Evolutionary conservation across 2,329 filamentous ascomycete genomes (phyloP), one percentile per base, ranked within the genome.

Genomic region (Colletotrichum musicola): DNA sequence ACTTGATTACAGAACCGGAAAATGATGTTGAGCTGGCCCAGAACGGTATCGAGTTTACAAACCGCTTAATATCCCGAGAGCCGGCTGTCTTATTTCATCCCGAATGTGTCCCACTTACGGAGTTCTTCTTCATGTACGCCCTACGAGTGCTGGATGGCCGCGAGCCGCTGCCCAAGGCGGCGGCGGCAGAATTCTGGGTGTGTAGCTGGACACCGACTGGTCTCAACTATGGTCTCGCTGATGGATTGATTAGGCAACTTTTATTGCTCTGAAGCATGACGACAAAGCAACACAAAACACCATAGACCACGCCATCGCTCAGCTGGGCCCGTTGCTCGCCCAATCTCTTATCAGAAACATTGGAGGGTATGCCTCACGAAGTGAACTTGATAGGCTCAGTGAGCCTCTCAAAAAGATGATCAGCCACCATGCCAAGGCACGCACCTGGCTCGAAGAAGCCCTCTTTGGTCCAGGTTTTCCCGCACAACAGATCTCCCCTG

Each of bases 171-270:
- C 92, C 93, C 0, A 97, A 96, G 79, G 87, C 87, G 35, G 88
- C 92, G 3, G 88, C 93, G 1, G 88, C 90, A 9, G 89, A 92
- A 30, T 93, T 97, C 70, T 96, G 93, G 92, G 90, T 92, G 79
- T 72, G 84, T 75, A 59, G 65, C 30, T 25, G 20, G 1, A 25
- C 16, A 27, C 13, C n/a, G 16, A 40, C 4, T 5, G 16, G 6
- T 10, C 20, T 20, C 9, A 25, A 35, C 10, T 35, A 35, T 35
- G 30, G 30, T 35, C 16, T 27, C 40, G 57, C 62, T 71, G 13
- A 64, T 54, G 27, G 63, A n/a, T n/a, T 20, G 27, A 49, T 13
- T 56, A 90, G 88, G 81, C 84, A 4, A 82, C 81, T 1, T 89
- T 90, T 74, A 81, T 89, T 27, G 76, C 80, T 22, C 79, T 85